Base-by-base conservation (phyloP, 2,329 filamentous ascomycete species). In the Onygenales sp. region DNA sequence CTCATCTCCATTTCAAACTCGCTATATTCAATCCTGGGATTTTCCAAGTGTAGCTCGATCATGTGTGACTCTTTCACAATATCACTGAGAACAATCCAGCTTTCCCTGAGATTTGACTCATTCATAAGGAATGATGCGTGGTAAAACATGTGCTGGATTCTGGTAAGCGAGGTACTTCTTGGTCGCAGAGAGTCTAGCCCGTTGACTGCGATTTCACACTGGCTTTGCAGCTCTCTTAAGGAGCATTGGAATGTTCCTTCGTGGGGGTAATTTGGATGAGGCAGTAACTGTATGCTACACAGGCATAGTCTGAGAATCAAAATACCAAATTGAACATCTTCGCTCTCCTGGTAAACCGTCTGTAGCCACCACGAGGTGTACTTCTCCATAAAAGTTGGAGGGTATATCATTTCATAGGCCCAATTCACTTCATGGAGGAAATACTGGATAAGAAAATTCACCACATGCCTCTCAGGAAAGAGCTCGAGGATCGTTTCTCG, bases 1-100 rank as follows among this genome's bases (percentile, higher is more conserved):
- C 47, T 39, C 47, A 49, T 49, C 40, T 49, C 47, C 47, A 49
- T 49, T 49, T 49, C 47, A 17, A 49, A 49, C 11, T 49, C 47
- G 8, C 34, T 39, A 49, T 39, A 34, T 31, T 49, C 40, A 11
- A 40, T 27, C 9, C 11, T 33, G 31, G 47, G 47, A 21, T 40
- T 21, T n/a, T 49, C 47, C 36, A 49, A 49, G 8, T 49, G 47
- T 9, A 49, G 34, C 17, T 49, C 47, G n/a, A 49, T 11, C 13
- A 40, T 49, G 36, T 42, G 47, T 3, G 21, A 17, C 13, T 49
- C 47, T 42, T 49, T 49, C 8, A 49, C 34, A 9, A 49, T n/a
- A 42, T 49, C 47, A 4, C 17, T 37, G 4, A 49, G 47, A 37
- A 42, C 21, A 32, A 49, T 49, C 47, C 47, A 49, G 47, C 21